Percentiles rank a stretch among this genome's conserved stretches.
These are phyloP conservation scores for Rhytidhysteron rufulum DNA, from an alignment of 2,329 filamentous ascomycete genomes.

Conservation along the genomic window DNA sequence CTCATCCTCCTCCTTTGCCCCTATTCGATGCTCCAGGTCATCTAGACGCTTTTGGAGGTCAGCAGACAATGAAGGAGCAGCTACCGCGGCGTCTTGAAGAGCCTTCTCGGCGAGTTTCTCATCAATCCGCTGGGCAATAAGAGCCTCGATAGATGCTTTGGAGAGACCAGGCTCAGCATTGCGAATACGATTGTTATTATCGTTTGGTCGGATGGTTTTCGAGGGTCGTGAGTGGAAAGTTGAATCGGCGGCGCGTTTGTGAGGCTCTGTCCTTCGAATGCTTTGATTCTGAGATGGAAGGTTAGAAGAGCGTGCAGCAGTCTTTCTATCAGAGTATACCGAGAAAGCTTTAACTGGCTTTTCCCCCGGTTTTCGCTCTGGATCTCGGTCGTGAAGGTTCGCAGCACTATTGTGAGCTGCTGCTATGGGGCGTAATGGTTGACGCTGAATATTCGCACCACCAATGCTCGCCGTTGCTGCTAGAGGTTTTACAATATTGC, in stretches of 20 bases:
- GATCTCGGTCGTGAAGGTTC: constrained; percentile 55
- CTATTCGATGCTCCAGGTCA: constrained; percentile 80
- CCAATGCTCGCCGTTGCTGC: constrained; percentile 30
- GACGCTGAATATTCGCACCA: constrained; percentile 52
- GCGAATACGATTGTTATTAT: constrained; percentile 28
- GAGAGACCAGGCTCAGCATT: constrained; percentile 38
- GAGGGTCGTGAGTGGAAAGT: constrained; percentile 35
- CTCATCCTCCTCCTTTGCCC: constrained; percentile 64
- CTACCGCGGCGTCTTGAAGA: constrained; percentile 51
- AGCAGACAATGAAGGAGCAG: constrained; percentile 58
- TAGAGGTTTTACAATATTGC: constrained; percentile 36
- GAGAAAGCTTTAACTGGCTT: constrained; percentile 81
- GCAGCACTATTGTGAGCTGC: constrained; percentile 75
- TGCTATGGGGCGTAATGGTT: constrained; percentile 74
- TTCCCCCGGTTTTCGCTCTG: constrained; percentile 50
- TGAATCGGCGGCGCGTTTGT: constrained; percentile 43
- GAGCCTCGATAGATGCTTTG: constrained; percentile 75
- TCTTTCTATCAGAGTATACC: constrained; percentile 69
- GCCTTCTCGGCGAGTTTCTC: constrained; percentile 80
- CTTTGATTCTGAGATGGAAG: constrained; percentile 29
- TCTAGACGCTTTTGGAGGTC: constrained; percentile 79
- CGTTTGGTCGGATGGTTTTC: constrained; percentile 35
- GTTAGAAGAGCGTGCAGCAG: constrained; percentile 23
- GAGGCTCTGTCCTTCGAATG: constrained; percentile 34
- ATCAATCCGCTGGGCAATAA: constrained; percentile 87